Evolutionary conservation across 257 asterid genomes (phyloP).

Genomic region (Nicotiana sylvestris): DNA sequence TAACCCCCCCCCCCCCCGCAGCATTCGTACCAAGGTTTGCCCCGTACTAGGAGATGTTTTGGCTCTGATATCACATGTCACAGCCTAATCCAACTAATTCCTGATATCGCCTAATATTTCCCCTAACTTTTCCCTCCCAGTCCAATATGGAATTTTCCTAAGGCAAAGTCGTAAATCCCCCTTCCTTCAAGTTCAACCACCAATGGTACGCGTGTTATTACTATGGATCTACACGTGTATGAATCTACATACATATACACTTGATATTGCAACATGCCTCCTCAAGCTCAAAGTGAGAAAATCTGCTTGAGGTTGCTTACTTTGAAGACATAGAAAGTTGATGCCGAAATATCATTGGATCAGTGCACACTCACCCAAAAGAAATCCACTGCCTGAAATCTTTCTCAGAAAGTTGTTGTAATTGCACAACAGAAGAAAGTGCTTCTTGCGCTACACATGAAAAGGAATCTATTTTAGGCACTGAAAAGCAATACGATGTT

Average conservation of each 20-base stretch:
- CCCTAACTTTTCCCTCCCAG: too few species aligned
- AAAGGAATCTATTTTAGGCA: not conserved
- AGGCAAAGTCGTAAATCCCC: too few species aligned
- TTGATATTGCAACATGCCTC: not conserved
- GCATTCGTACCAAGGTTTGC: too few species aligned
- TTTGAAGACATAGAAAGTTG: slow-evolving; percentile 2
- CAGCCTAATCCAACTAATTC: too few species aligned
- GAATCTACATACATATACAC: not conserved
- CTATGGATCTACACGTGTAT: not conserved
- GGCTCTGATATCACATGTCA: too few species aligned
- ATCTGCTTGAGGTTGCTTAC: not conserved
- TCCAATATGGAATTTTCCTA: too few species aligned
- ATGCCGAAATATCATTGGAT: not conserved
- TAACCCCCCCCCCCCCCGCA: too few species aligned
- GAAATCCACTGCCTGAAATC: not conserved
- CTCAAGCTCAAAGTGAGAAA: not conserved
- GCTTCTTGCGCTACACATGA: not conserved
- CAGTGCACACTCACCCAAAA: not conserved
- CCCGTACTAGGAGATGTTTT: too few species aligned
- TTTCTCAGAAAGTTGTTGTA: not conserved
- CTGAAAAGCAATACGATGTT: not conserved
- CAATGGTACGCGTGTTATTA: too few species aligned
- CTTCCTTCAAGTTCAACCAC: too few species aligned
- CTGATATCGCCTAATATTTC: too few species aligned
- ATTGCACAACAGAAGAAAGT: not conserved